phyloP scores from a whole-genome alignment of 1,284 basidiomycete species.

The Lignosus rhinocerotis region DNA sequence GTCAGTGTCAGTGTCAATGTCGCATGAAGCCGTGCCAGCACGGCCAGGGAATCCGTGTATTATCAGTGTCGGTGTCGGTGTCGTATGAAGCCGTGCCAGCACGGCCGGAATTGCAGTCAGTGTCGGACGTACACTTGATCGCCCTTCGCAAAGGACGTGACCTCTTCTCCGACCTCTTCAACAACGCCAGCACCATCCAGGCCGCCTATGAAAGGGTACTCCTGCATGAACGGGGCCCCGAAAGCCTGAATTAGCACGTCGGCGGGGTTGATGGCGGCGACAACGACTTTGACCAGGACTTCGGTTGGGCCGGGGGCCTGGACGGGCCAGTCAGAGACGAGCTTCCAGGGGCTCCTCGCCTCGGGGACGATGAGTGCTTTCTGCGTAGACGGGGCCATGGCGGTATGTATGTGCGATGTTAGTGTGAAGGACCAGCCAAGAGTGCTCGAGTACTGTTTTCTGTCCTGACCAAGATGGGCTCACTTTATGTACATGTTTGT shows the following conservation, averaged over 20 bases:
- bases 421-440: not conserved
- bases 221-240: constrained; percentile 21
- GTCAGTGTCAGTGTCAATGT: not conserved
- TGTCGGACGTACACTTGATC: constrained; percentile 43
- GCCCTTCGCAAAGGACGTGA: constrained; percentile 43
- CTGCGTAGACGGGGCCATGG: not conserved
- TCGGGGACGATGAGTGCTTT: not conserved
- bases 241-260: constrained; percentile 40
- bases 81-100: not conserved
- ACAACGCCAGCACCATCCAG: constrained; percentile 48
- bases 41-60: not conserved
- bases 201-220: constrained; percentile 43
- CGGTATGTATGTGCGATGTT: not conserved
- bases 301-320: constrained; percentile 41
- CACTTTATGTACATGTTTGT: not conserved
- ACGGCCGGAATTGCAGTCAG: not conserved
- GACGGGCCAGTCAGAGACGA: constrained; percentile 14
- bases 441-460: not conserved
- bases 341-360: not conserved
- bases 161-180: constrained; percentile 43
- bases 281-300: constrained; percentile 41
- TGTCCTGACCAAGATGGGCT: not conserved
- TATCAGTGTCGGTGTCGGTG: not conserved
- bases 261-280: constrained; percentile 42
- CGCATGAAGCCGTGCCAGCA: not conserved